phyloP scores from a whole-genome alignment of 2,329 filamentous ascomycete genomes.

The Exophiala phaeomuriformis region DNA sequence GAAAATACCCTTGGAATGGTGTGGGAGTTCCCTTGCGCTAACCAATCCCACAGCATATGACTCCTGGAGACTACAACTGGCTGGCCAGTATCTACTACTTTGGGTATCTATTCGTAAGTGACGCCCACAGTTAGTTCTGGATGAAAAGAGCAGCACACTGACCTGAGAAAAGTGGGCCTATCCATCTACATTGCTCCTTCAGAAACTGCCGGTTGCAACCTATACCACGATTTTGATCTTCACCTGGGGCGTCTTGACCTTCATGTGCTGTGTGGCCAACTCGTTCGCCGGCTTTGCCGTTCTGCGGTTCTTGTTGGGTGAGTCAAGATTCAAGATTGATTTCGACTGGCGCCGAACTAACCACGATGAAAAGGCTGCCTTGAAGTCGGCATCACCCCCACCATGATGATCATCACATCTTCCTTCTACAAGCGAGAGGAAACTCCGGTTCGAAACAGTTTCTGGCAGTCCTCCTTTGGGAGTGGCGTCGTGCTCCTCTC shows the following conservation, averaged over 20 bases:
- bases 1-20: not conserved
- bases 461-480: conserved; percentile 34
- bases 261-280: conserved; percentile 33
- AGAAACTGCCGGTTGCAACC: conserved; percentile 38
- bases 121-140: not conserved
- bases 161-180: conserved; percentile 30
- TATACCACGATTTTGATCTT: conserved; percentile 36
- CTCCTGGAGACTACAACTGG: conserved; percentile 36
- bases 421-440: conserved; percentile 34
- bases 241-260: conserved; percentile 37
- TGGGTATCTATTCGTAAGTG: conserved; percentile 35
- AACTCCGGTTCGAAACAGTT: conserved; percentile 31
- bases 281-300: conserved; percentile 39
- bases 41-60: conserved; percentile 19
- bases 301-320: conserved; percentile 42
- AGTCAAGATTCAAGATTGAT: conserved; percentile 20
- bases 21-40: no score
- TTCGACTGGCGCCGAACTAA: not conserved
- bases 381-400: conserved; percentile 28
- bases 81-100: conserved; percentile 41
- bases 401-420: conserved; percentile 32
- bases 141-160: not conserved
- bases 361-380: conserved; percentile 5
- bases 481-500: conserved; percentile 33
- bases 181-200: conserved; percentile 37